These are phyloP conservation scores for Camelina sativa DNA, from an alignment of 345 rosid species.

Conservation along the genomic window DNA sequence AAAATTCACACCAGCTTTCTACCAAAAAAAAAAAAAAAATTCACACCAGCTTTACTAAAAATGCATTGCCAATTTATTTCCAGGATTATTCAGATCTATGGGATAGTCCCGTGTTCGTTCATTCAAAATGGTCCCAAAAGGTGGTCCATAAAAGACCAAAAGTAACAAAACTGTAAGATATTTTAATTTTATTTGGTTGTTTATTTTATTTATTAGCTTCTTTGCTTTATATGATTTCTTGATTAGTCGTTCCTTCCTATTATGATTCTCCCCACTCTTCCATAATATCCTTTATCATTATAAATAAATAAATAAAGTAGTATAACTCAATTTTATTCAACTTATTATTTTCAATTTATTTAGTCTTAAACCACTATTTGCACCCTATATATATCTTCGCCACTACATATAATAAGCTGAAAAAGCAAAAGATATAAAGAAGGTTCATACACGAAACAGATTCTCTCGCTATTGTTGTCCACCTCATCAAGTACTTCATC, in stretches of 20 bases:
- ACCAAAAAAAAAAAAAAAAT: slow-evolving; percentile 9
- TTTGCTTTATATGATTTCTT: not conserved
- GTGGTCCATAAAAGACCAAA: slow-evolving; percentile 12
- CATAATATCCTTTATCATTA: too few relatives aligned
- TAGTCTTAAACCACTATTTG: too few relatives aligned
- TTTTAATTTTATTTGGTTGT: not conserved
- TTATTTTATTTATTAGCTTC: not conserved
- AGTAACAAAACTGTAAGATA: not conserved
- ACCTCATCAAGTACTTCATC: not conserved
- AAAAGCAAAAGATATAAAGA: not conserved
- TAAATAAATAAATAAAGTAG: too few relatives aligned
- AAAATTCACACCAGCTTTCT: slow-evolving; percentile 7
- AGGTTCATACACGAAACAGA: not conserved
- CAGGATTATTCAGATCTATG: slow-evolving; percentile 21
- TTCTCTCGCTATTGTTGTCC: not conserved
- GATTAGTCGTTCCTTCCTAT: not conserved
- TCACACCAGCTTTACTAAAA: slow-evolving; percentile 9
- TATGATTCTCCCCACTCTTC: not conserved
- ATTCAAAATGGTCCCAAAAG: slow-evolving; percentile 14
- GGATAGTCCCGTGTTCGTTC: slow-evolving; percentile 5
- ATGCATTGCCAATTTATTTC: not conserved
- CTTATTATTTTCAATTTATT: too few relatives aligned
- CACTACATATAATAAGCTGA: not conserved
- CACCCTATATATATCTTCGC: too few relatives aligned
- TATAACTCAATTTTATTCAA: too few relatives aligned